phyloP scores from a whole-genome alignment of 257 asterid genomes.

The Solanum ossicruentum region DNA sequence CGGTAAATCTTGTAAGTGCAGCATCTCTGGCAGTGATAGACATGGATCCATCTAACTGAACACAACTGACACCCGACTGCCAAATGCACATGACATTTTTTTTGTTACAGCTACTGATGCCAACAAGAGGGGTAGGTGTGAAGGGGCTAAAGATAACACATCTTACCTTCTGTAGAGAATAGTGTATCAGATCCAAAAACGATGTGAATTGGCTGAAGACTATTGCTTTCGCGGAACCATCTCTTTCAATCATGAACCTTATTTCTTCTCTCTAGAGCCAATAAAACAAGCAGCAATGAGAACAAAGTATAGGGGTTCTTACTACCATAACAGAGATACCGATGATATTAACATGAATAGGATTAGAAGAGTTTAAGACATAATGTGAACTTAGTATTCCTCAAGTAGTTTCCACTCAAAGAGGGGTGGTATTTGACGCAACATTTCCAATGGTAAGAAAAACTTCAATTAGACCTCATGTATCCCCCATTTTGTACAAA shows the following conservation, averaged over 20 bases:
- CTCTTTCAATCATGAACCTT: conserved; percentile 85
- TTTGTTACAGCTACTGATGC: neutral
- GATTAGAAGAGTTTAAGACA: neutral
- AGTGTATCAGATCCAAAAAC: conserved; percentile 82
- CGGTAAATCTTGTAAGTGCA: conserved; percentile 25
- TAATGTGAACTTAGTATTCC: neutral
- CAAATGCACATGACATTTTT: neutral
- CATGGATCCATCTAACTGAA: conserved; percentile 84
- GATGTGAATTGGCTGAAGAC: conserved; percentile 92
- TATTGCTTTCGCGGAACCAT: conserved; percentile 94
- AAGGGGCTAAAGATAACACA: neutral
- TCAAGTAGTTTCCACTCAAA: neutral
- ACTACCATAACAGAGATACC: neutral
- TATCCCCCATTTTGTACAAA: neutral
- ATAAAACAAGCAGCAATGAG: conserved; percentile 4
- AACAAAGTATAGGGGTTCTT: neutral
- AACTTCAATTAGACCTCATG: neutral
- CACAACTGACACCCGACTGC: conserved; percentile 79
- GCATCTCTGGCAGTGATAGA: conserved; percentile 68
- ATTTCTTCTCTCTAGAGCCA: conserved; percentile 86
- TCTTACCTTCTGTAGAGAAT: conserved; percentile 61
- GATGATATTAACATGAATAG: neutral
- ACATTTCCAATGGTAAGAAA: neutral
- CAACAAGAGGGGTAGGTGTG: neutral
- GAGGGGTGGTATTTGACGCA: neutral